Evolutionary conservation across 441 rosid genomes (phyloP), one percentile per base, ranked within the genome.

Genomic region (Rhodomyrtus psidioides): DNA sequence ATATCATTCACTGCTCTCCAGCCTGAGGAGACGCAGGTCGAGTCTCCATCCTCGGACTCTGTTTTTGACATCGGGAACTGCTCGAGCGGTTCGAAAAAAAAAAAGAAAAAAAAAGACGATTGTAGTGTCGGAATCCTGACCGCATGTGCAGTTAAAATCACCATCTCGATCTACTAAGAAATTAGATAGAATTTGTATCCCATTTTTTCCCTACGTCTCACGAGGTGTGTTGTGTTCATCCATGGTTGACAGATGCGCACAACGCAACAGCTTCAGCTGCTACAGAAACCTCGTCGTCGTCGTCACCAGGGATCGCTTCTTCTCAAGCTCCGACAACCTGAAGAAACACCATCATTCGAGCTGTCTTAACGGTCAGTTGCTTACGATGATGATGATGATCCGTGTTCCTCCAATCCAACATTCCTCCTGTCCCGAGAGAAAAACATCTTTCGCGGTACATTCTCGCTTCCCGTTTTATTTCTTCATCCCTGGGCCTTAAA

Each of bases 301-400:
- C 83, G 65, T 92, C 91, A 83, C 84, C 83, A 55, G 87, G 88
- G 55, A 90, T 53, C n/a, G 86, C 85, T 34, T 49, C 92, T 27
- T 90, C 94, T 30, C 93, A 92, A 87, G 90, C 90, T 85, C 88
- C 91, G 76, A 88, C 89, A 34, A 28, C 86, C 86, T 85, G 46
- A 74, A 6, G 9, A 13, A 12, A 30, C 53, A 23, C 30, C 53
- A 19, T 10, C 30, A 3, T 28, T n/a, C 53, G 23, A 74, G 44
- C 42, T 9, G 26, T 13, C 4, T 34, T 8, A 49, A 51, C 15
- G 53, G 15, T 8, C 23, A 23, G 56, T 74, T 75, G 82, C 83
- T 53, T 19, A 6, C 7, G 86, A 59, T 42, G 53, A 81, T 81
- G 86, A 59, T 42, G 53, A 81, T 81, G 53, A 51, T 51, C 75